phyloP scores from a whole-genome alignment of 2,329 filamentous ascomycete genomes.

The Pezicula neosporulosa region DNA sequence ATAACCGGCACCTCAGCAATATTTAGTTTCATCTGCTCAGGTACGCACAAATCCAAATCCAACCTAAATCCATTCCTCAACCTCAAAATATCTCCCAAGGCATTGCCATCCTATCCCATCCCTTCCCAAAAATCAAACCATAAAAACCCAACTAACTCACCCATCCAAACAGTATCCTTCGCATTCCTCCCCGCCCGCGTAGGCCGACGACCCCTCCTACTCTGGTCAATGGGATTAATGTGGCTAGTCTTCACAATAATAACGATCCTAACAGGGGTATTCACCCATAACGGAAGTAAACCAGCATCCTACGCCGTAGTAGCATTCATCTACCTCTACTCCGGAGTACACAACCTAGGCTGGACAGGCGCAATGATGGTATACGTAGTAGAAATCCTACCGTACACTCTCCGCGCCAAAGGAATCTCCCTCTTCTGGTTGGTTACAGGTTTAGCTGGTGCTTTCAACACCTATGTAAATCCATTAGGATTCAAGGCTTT shows the following conservation, averaged over 20 bases:
- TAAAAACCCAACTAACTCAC: too few relatives aligned
- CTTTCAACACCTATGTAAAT: constrained; percentile 33
- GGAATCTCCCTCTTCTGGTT: constrained; percentile 39
- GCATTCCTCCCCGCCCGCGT: constrained; percentile 36
- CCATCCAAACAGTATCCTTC: constrained; percentile 40
- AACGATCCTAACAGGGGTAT: constrained; percentile 16
- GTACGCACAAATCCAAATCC: too few relatives aligned
- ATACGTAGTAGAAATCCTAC: constrained; percentile 39
- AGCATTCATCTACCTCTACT: constrained; percentile 39
- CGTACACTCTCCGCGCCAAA: constrained; percentile 33
- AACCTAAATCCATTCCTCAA: too few relatives aligned
- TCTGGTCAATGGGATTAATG: constrained; percentile 17
- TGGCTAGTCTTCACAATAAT: constrained; percentile 29
- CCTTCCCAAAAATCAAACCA: too few relatives aligned
- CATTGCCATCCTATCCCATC: too few relatives aligned
- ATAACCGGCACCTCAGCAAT: constrained; percentile 25
- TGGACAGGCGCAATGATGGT: constrained; percentile 47
- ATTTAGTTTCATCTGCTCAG: constrained; percentile 14
- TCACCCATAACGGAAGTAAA: constrained; percentile 11
- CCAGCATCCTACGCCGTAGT: constrained; percentile 29
- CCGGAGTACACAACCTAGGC: constrained; percentile 44
- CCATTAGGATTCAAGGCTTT: constrained; percentile 42
- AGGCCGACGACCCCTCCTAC: constrained; percentile 16
- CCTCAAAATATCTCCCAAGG: too few relatives aligned
- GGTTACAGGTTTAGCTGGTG: constrained; percentile 29